Base-by-base conservation (phyloP, 495 filamentous ascomycete genomes). In the Hypoxylon subgilvum region DNA sequence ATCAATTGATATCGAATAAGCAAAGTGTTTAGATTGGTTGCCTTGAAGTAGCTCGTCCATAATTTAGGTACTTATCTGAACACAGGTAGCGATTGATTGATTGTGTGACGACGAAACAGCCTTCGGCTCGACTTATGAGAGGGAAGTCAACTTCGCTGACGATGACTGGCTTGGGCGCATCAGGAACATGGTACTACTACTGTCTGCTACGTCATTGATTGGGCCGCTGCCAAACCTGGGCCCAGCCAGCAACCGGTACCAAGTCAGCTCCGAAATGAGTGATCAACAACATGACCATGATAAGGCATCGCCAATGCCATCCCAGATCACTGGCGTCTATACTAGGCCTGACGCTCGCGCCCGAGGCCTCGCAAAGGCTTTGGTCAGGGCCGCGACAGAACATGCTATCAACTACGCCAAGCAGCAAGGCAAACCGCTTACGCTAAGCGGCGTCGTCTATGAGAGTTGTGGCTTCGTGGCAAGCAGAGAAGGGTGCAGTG, bases 101-200 rank as follows among this genome's bases (percentile, higher is more conserved):
- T 3, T 27, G 8, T 27, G 4, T 27, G 23, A 3, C 3, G 8
- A 3, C 23, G 31, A 13, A 3, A 57, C 43, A 63, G 70, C 75
- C n/a, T 84, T 82, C 59, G 72, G 74, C 12, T 79, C 80, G 5
- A 79, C 70, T 1, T 80, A 79, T 51, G 74, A 72, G 19, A 61
- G 68, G 19, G 79, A 83, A 57, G 63, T 64, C 51, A 69, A 68
- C 14, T 77, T 78, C 57, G 55, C 60, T 8, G 63, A 76, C 10
- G 70, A 74, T 12, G 60, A 62, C 44, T 82, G 80, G 72, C 61
- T 70, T 21, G 61, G 62, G 13, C 76, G 78, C 32, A 63, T 84
- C 23, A 57, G 55, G 52, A 82, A 79, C 59, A n/a, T n/a, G n/a
- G n/a, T n/a, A n/a, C n/a, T n/a, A n/a, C n/a, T n/a, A n/a, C 63